A percentile compares a stretch with the other conserved stretches of the same genome.
Evolutionary conservation across 345 rosid genomes (phyloP).

Genomic region (Lepidium didymum): DNA sequence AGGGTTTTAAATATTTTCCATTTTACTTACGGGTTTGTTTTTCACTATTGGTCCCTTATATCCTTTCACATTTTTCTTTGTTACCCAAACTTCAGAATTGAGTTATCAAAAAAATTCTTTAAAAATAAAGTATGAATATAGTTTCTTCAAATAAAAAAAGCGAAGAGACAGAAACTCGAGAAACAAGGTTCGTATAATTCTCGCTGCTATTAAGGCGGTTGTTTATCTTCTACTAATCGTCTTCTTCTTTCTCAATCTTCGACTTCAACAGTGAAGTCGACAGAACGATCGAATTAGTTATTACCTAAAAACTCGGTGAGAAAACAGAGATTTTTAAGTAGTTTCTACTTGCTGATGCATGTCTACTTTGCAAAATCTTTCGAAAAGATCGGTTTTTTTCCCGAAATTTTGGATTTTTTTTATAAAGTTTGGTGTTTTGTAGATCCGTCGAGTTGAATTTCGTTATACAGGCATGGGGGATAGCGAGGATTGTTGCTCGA

Average conservation of each 20-base stretch:
- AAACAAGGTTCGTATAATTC: constrained; percentile 26
- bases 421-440: not conserved
- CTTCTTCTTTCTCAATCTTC: not conserved
- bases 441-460: not conserved
- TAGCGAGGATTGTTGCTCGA: constrained; percentile 42
- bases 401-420: not conserved
- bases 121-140: not conserved
- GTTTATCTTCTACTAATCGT: not conserved
- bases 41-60: not conserved
- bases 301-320: constrained; percentile 10
- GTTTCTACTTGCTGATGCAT: constrained; percentile 15
- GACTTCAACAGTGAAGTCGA: not conserved
- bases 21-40: not conserved
- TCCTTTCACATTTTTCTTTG: not conserved
- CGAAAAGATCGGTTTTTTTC: not conserved
- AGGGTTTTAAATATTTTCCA: not conserved
- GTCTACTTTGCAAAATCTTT: not conserved
- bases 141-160: not conserved
- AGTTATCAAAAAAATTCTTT: not conserved
- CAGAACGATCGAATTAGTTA: not conserved
- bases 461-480: not conserved
- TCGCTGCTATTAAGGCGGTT: constrained; percentile 21
- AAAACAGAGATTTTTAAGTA: not conserved
- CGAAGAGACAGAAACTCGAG: constrained; percentile 18
- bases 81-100: not conserved